Percentiles rank a stretch among this genome's conserved stretches.
Conservation (phyloP, 768 basidiomycete genomes). For the Exidia glandulosa region DNA sequence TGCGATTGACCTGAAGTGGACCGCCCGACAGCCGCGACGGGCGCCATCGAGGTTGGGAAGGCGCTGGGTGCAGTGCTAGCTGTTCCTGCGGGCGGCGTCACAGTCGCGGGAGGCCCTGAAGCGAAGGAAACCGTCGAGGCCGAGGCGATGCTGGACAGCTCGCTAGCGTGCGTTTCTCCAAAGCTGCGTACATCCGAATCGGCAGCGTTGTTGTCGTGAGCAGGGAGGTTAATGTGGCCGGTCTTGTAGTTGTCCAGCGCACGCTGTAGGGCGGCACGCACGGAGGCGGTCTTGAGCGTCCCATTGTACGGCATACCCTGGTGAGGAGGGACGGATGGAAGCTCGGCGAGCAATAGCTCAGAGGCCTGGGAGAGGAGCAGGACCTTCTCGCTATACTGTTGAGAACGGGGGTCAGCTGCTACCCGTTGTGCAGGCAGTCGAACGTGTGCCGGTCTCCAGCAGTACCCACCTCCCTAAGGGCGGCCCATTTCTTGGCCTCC, state of each 20-base stretch:
- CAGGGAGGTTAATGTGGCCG: constrained; percentile 37
- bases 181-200: constrained; percentile 73
- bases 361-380: constrained; percentile 64
- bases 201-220: constrained; percentile 38
- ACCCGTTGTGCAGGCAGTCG: neutral
- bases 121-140: constrained; percentile 7
- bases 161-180: constrained; percentile 71
- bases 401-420: neutral
- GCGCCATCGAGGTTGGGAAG: constrained; percentile 6
- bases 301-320: constrained; percentile 46
- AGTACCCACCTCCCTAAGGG: constrained; percentile 58
- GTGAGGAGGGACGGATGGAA: constrained; percentile 61
- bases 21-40: neutral
- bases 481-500: constrained; percentile 70
- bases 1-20: neutral
- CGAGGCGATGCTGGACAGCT: constrained; percentile 37
- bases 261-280: constrained; percentile 64
- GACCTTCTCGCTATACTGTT: constrained; percentile 73
- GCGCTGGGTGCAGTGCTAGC: constrained; percentile 8
- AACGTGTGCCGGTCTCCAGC: neutral
- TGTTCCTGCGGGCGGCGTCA: constrained; percentile 20
- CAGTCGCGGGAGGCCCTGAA: constrained; percentile 25
- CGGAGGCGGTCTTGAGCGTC: constrained; percentile 49
- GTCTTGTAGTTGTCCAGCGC: constrained; percentile 71
- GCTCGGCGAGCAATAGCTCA: constrained; percentile 43